phyloP scores from a whole-genome alignment of 495 filamentous ascomycete genomes.

The Annulohypoxylon nitens region DNA sequence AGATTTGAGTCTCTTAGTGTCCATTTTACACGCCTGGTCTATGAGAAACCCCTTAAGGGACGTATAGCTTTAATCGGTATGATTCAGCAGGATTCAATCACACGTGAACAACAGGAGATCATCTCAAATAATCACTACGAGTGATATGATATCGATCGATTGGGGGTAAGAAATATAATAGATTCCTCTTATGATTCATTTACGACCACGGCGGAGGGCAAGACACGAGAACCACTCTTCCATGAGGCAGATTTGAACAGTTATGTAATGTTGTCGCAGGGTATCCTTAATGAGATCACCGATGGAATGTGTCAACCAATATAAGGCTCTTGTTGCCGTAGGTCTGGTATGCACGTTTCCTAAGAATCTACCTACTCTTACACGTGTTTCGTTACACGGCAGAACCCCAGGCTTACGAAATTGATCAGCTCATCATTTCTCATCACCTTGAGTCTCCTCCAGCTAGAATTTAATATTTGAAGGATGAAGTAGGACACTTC shows the following conservation, averaged over 20 bases:
- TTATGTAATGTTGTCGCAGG: neutral
- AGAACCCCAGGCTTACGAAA: neutral
- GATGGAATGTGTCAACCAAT: neutral
- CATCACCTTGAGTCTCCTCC: neutral
- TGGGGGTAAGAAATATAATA: neutral
- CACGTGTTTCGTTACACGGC: conserved; percentile 4
- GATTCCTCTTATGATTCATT: neutral
- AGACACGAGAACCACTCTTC: neutral
- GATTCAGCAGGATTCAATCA: too few relatives aligned
- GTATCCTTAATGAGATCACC: neutral
- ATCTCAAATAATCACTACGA: neutral
- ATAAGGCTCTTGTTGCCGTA: neutral
- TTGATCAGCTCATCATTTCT: conserved; percentile 16
- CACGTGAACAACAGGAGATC: neutral
- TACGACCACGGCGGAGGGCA: neutral
- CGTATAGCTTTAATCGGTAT: too few relatives aligned
- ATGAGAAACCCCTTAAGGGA: too few relatives aligned
- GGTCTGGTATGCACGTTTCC: neutral
- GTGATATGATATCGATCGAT: neutral
- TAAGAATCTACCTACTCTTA: neutral
- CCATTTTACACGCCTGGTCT: too few relatives aligned
- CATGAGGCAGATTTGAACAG: neutral
- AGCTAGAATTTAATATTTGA: neutral
- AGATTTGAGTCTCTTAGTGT: too few relatives aligned
- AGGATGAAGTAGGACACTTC: conserved; percentile 1